A percentile compares a stretch with the other conserved stretches of the same genome.
These are phyloP conservation scores for Russula earlei DNA, from an alignment of 768 basidiomycete genomes.

Conservation along the genomic window DNA sequence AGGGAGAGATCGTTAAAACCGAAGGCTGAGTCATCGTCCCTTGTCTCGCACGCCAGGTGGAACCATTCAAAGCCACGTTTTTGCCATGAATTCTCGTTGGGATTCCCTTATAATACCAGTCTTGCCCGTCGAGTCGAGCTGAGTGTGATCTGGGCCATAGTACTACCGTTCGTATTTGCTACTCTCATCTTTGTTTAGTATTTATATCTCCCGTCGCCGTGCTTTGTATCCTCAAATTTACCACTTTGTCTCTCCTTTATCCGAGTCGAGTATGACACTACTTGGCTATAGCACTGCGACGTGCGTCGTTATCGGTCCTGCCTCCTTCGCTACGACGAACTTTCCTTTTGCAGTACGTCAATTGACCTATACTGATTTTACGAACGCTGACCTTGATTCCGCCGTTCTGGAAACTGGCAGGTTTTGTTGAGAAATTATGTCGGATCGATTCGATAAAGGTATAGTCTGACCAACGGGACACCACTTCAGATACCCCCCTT, in stretches of 20 bases:
- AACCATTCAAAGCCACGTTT: background rate
- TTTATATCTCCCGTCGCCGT: constrained; percentile 24
- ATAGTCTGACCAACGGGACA: background rate
- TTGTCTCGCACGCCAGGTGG: constrained; percentile 13
- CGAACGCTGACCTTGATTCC: background rate
- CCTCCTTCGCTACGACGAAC: background rate
- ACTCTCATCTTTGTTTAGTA: constrained; percentile 29
- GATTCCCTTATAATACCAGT: constrained; percentile 14
- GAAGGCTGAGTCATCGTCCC: constrained; percentile 38
- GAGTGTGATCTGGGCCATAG: constrained; percentile 8
- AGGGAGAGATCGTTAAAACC: constrained; percentile 56
- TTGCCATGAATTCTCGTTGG: constrained; percentile 15
- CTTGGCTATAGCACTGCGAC: background rate
- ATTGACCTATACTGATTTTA: background rate
- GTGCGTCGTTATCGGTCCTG: background rate
- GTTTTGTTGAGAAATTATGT: background rate
- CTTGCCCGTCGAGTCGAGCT: constrained; percentile 12
- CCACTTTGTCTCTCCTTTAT: constrained; percentile 15
- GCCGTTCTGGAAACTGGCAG: constrained; percentile 1
- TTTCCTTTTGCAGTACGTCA: background rate
- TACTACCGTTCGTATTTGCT: constrained; percentile 29
- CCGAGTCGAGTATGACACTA: background rate
- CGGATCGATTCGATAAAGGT: background rate
- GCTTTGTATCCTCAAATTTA: constrained; percentile 30
- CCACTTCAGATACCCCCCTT: constrained; percentile 1